Conservation (phyloP, 2,329 filamentous ascomycete species). For the Neurospora sp. region DNA sequence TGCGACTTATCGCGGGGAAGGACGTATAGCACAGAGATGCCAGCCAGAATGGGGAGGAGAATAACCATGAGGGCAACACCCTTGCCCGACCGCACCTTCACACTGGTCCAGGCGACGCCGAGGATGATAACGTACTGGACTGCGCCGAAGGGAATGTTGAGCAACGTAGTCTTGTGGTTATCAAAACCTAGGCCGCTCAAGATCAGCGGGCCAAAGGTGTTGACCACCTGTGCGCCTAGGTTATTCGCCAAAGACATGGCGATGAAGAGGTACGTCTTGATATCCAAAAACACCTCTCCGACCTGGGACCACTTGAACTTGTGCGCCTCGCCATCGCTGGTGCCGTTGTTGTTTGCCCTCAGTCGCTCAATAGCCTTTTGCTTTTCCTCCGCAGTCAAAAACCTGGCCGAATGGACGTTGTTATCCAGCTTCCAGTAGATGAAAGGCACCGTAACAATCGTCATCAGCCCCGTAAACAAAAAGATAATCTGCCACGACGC, state of each 20-base stretch:
- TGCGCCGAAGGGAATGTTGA: conserved; percentile 59
- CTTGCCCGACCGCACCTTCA: conserved; percentile 44
- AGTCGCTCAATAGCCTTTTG: conserved; percentile 61
- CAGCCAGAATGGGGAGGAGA: conserved; percentile 50
- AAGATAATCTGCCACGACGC: conserved; percentile 42
- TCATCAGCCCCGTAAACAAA: conserved; percentile 50
- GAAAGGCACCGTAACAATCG: conserved; percentile 45
- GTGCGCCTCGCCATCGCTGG: conserved; percentile 31
- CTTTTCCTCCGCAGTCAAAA: conserved; percentile 55
- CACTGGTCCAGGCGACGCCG: conserved; percentile 45
- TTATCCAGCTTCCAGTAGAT: conserved; percentile 51
- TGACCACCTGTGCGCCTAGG: conserved; percentile 52
- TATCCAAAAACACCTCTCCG: conserved; percentile 36
- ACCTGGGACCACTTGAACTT: conserved; percentile 60
- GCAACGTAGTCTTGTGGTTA: conserved; percentile 44
- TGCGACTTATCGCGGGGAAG: conserved; percentile 32
- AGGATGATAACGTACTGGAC: conserved; percentile 52
- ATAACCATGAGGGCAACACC: conserved; percentile 41
- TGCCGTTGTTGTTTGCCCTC: conserved; percentile 64
- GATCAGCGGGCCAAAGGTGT: conserved; percentile 56
- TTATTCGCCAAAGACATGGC: conserved; percentile 52
- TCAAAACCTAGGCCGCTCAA: conserved; percentile 50
- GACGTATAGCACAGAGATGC: conserved; percentile 46
- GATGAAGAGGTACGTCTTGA: conserved; percentile 50
- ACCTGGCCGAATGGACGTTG: conserved; percentile 44